Conservation (phyloP, 2,329 filamentous ascomycete genomes). For the Xylaria sp. region DNA sequence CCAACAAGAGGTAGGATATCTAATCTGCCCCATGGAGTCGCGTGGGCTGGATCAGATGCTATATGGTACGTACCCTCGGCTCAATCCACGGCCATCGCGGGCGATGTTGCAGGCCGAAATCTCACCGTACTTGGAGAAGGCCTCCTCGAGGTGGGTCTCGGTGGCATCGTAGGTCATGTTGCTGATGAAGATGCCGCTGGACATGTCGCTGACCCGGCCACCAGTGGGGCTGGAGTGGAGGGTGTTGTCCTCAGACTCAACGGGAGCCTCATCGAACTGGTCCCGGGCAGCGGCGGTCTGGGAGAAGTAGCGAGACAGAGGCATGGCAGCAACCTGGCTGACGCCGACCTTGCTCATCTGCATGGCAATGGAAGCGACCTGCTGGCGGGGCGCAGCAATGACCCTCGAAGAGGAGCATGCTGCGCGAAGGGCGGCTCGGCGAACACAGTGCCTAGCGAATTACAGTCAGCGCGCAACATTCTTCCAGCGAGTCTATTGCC, state of each 20-base stretch:
- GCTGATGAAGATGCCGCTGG: conserved; percentile 52
- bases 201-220: background rate
- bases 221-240: conserved; percentile 2
- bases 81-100: conserved; percentile 28
- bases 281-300: conserved; percentile 28
- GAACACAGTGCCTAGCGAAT: conserved; percentile 30
- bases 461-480: conserved; percentile 14
- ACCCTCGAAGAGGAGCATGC: conserved; percentile 28
- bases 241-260: background rate
- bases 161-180: conserved; percentile 67
- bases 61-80: conserved; percentile 30
- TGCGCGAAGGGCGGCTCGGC: conserved; percentile 31
- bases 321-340: conserved; percentile 20
- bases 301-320: conserved; percentile 29
- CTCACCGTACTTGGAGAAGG: conserved; percentile 46
- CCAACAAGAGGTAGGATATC: background rate
- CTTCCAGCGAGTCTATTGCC: background rate
- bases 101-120: conserved; percentile 23
- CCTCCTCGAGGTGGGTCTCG: conserved; percentile 52
- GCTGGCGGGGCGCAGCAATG: conserved; percentile 28
- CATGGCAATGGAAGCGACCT: conserved; percentile 28
- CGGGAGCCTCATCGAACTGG: conserved; percentile 6
- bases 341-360: conserved; percentile 26
- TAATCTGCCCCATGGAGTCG: background rate
- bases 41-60: background rate